These are phyloP conservation scores for Austroboletus niveus DNA, from an alignment of 1,284 basidiomycete genomes.

Conservation along the genomic window DNA sequence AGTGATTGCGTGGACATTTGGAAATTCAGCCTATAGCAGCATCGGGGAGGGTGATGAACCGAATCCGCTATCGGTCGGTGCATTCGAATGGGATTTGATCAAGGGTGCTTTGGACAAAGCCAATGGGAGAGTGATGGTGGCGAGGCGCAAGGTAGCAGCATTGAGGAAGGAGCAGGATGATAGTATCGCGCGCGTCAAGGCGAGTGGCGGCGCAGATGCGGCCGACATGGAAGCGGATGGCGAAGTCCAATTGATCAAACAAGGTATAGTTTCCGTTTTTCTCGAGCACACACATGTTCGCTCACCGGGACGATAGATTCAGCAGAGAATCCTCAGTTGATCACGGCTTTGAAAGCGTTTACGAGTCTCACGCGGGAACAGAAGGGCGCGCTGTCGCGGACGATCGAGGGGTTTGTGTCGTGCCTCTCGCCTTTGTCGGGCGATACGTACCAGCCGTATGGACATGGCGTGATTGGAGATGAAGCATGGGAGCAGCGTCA, in stretches of 20 bases:
- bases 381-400: conserved; percentile 62
- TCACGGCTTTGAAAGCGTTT: conserved; percentile 69
- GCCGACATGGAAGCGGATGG: conserved; percentile 68
- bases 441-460: conserved; percentile 40
- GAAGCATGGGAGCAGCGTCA: conserved; percentile 67
- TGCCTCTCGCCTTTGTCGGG: conserved; percentile 48
- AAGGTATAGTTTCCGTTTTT: conserved; percentile 15
- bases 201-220: conserved; percentile 45
- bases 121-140: conserved; percentile 78
- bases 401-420: conserved; percentile 70
- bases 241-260: conserved; percentile 49
- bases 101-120: conserved; percentile 84
- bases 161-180: conserved; percentile 88
- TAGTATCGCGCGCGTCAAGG: conserved; percentile 70
- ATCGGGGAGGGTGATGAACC: conserved; percentile 24
- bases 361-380: conserved; percentile 71
- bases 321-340: conserved; percentile 64
- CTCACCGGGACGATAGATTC: conserved; percentile 40
- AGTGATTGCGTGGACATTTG: conserved; percentile 86
- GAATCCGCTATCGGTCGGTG: conserved; percentile 46
- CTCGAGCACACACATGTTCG: background rate
- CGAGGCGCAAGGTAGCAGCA: conserved; percentile 66
- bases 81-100: conserved; percentile 81
- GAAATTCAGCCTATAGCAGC: conserved; percentile 35
- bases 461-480: conserved; percentile 52